Conservation (phyloP, 257 asterid genomes). For the Rhazya stricta region DNA sequence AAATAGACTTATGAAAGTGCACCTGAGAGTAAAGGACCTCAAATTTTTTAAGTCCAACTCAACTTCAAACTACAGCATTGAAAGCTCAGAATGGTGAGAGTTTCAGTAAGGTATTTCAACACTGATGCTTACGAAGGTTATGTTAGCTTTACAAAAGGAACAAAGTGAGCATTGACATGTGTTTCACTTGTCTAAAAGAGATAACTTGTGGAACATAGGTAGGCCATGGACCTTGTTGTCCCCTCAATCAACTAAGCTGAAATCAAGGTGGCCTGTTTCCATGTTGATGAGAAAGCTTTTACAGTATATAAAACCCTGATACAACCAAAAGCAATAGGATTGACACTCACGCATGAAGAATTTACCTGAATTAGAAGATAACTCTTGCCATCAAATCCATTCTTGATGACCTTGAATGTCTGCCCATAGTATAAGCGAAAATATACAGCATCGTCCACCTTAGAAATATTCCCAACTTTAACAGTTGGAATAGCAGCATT, state of each 20-base stretch:
- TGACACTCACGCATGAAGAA: neutral
- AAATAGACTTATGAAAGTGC: neutral
- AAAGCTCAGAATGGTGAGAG: neutral
- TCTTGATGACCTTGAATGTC: slow-evolving; percentile 90
- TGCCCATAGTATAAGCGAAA: slow-evolving; percentile 80
- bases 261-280: neutral
- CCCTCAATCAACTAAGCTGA: slow-evolving; percentile 1
- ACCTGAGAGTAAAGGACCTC: neutral
- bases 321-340: neutral
- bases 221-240: neutral
- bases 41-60: slow-evolving; percentile 1
- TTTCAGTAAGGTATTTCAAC: neutral
- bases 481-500: slow-evolving; percentile 41
- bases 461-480: slow-evolving; percentile 62
- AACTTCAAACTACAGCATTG: neutral
- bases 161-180: neutral
- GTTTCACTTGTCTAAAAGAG: neutral
- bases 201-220: neutral
- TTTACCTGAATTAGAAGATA: slow-evolving; percentile 93
- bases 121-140: neutral
- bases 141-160: neutral
- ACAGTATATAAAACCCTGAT: neutral
- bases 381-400: slow-evolving; percentile 79
- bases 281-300: neutral
- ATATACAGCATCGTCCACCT: slow-evolving; percentile 64